Conservation (phyloP, 2,329 filamentous ascomycete species). For the Fusarium liriodendri region DNA sequence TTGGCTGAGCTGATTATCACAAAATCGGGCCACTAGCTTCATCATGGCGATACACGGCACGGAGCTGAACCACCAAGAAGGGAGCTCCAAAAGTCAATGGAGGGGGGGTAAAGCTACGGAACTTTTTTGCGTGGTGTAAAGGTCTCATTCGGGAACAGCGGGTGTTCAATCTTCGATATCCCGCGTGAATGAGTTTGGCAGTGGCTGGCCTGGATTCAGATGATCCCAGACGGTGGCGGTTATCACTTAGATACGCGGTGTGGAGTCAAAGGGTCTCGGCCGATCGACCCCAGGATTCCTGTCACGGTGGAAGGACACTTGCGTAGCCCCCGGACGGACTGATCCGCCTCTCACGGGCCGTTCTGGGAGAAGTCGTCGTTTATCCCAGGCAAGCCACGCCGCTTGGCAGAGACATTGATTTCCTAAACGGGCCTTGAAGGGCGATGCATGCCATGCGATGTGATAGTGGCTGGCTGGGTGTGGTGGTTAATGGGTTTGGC, state of each 20-base stretch:
- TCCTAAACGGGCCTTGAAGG: background rate
- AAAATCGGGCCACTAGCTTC: background rate
- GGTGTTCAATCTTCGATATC: background rate
- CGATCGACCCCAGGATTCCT: constrained; percentile 23
- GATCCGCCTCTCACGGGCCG: background rate
- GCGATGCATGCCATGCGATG: constrained; percentile 6
- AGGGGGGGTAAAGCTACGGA: background rate
- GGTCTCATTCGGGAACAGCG: background rate
- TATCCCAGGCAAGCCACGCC: constrained; percentile 11
- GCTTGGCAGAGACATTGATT: background rate
- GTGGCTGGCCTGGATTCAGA: constrained; percentile 15
- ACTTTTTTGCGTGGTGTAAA: background rate
- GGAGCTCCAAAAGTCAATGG: background rate
- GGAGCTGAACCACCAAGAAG: background rate
- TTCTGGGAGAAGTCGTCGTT: background rate
- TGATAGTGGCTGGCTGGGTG: constrained; percentile 22
- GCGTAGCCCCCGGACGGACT: constrained; percentile 1
- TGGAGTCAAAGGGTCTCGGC: constrained; percentile 17
- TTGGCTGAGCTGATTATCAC: background rate
- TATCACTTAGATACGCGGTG: background rate
- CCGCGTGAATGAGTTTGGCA: background rate
- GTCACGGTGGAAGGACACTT: background rate
- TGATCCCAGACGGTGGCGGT: constrained; percentile 1
- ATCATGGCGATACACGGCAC: background rate
- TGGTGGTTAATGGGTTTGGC: background rate